phyloP scores from a whole-genome alignment of 1,139 yeast species.

The Diutina mesorugosa region DNA sequence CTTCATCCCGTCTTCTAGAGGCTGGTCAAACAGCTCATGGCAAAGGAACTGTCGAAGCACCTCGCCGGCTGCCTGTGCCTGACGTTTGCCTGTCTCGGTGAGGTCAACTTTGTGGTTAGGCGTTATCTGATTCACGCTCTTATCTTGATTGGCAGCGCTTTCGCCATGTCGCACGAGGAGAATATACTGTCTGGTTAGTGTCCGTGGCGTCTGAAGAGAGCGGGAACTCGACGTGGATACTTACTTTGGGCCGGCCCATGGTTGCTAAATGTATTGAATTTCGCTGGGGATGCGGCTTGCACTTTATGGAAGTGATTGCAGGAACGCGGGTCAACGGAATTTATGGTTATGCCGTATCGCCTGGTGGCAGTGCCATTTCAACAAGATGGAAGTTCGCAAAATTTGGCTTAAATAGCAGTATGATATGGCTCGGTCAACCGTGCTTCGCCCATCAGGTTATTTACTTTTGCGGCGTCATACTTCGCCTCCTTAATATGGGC shows the following conservation, averaged over 20 bases:
- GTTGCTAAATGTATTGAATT: background rate
- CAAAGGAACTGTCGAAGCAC: constrained; percentile 37
- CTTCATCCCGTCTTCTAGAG: constrained; percentile 11
- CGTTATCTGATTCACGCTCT: constrained; percentile 57
- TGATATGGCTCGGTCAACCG: too few relatives aligned
- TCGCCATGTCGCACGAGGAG: constrained; percentile 83
- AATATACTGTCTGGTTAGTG: constrained; percentile 35
- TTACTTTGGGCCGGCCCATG: background rate
- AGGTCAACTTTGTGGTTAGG: constrained; percentile 72
- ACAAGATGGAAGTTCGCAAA: background rate
- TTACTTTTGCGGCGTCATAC: too few relatives aligned
- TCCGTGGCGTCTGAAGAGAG: background rate
- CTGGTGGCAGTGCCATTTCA: background rate
- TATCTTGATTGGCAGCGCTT: constrained; percentile 78
- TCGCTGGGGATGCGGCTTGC: background rate
- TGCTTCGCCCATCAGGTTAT: too few relatives aligned
- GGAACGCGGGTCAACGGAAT: background rate
- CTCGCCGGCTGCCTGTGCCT: constrained; percentile 58
- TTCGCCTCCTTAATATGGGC: too few relatives aligned
- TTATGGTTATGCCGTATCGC: background rate
- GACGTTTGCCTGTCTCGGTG: constrained; percentile 54
- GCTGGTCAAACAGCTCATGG: constrained; percentile 14
- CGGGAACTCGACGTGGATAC: background rate
- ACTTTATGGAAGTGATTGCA: background rate
- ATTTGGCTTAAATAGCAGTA: background rate